These are phyloP conservation scores for Castanopsis chinensis DNA, from an alignment of 306 rosid genomes.

Conservation along the genomic window DNA sequence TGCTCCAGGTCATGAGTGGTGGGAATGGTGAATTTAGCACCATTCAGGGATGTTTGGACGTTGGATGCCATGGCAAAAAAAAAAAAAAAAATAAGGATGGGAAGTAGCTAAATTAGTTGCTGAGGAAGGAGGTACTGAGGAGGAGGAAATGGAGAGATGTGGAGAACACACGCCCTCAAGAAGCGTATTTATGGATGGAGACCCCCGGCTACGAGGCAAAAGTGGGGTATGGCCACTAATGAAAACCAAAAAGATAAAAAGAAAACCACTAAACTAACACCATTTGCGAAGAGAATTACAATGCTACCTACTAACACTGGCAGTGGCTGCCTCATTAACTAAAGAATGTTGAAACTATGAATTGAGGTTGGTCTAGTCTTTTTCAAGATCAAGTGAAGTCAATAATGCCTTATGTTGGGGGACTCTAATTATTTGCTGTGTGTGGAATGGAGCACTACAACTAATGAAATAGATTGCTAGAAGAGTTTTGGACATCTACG, in stretches of 20 bases:
- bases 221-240: slow-evolving; percentile 54
- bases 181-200: slow-evolving; percentile 68
- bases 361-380: no score
- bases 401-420: no score
- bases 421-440: no score
- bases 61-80: slow-evolving; percentile 37
- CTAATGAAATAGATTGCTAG: no score
- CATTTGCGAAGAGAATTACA: not conserved
- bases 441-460: no score
- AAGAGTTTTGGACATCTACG: no score
- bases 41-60: slow-evolving; percentile 28
- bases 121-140: not conserved
- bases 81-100: not conserved
- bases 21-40: slow-evolving; percentile 31
- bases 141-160: slow-evolving; percentile 43
- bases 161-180: slow-evolving; percentile 69
- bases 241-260: slow-evolving; percentile 4
- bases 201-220: slow-evolving; percentile 23
- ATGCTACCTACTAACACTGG: not conserved
- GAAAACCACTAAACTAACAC: not conserved
- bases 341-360: no score
- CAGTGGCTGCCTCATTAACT: not conserved
- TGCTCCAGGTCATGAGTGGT: slow-evolving; percentile 45
- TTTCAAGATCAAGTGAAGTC: no score
- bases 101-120: not conserved